Evolutionary conservation across 225 moss, liverwort and hornwort species (phyloP), one percentile per base, ranked within the genome.

Genomic region (Straminergon stramineum): DNA sequence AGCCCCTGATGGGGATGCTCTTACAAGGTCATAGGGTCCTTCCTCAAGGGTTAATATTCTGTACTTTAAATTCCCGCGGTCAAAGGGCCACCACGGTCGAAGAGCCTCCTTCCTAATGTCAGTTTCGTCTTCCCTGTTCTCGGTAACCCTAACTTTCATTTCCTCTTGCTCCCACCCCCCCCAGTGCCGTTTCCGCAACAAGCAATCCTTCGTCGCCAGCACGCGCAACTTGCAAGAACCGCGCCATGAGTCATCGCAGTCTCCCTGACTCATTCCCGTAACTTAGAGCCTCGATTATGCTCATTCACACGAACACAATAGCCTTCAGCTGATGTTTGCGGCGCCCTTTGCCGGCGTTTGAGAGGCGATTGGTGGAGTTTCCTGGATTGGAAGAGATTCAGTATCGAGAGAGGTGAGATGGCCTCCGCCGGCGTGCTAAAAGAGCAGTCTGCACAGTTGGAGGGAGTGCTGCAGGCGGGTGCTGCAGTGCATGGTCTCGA

Each of bases 361-460:
- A 90, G 74, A 69, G 75, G 16, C 8, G 5, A 27, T 24, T 32
- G 48, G 51, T 82, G 52, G 56, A 65, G 77, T 68, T 81, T 67
- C 27, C 76, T 63, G 63, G 91, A 94, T 84, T 93, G 92, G 93
- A 94, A 89, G 87, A 91, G 86, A 41, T 81, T 41, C 70, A 81
- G 91, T 93, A 88, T 86, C 21, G 89, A 92, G 93, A 62, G 91
- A 84, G 93, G 92, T 27, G 91, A 53, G 81, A 87, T 95, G 91
- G 98, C 95, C 19, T 89, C 91, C 39, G 48, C 89, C 19, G 91
- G 92, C 52, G 90, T 89, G 70, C 53, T 3, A 5, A 96, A 96
- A 87, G 74, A 91, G 86, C 93, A 77, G 88, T 89, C 85, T 52
- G 91, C 85, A 52, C 84, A 45, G 52, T 73, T 67, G 52, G 92